Conservation (phyloP, 192 early-diverging fungal species). For the Neocallimastix lanati region DNA sequence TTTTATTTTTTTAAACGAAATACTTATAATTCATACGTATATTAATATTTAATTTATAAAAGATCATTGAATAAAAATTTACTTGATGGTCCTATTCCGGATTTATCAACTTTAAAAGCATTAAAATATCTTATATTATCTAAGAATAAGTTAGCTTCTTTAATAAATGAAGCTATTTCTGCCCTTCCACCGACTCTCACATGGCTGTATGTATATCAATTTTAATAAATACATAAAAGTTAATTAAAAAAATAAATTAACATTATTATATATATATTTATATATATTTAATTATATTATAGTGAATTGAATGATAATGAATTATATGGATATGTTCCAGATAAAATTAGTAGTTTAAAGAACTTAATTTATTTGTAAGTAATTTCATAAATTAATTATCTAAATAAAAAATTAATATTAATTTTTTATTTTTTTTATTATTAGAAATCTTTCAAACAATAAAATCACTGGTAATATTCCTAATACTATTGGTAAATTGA, state of each 20-base stretch:
- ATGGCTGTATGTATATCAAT: not conserved
- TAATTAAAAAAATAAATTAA: too few relatives aligned
- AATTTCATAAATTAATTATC: too few relatives aligned
- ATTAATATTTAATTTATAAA: too few relatives aligned
- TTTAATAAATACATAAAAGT: too few relatives aligned
- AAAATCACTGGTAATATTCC: not conserved
- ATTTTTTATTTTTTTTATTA: too few relatives aligned
- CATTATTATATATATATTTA: too few relatives aligned
- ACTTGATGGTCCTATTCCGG: not conserved
- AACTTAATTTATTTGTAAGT: not conserved
- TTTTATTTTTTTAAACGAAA: too few relatives aligned
- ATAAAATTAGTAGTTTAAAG: not conserved
- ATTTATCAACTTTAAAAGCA: not conserved
- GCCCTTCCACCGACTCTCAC: not conserved
- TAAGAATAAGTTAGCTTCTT: not conserved
- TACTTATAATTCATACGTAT: too few relatives aligned
- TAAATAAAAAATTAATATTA: too few relatives aligned
- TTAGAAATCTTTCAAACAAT: not conserved
- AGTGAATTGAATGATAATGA: not conserved
- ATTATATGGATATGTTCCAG: not conserved
- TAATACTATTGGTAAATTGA: not conserved
- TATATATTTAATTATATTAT: too few relatives aligned
- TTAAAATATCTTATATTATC: not conserved
- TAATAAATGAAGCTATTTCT: not conserved
- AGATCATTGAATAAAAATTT: not conserved